Conservation (phyloP, 345 rosid species). For the Salix udensis region DNA sequence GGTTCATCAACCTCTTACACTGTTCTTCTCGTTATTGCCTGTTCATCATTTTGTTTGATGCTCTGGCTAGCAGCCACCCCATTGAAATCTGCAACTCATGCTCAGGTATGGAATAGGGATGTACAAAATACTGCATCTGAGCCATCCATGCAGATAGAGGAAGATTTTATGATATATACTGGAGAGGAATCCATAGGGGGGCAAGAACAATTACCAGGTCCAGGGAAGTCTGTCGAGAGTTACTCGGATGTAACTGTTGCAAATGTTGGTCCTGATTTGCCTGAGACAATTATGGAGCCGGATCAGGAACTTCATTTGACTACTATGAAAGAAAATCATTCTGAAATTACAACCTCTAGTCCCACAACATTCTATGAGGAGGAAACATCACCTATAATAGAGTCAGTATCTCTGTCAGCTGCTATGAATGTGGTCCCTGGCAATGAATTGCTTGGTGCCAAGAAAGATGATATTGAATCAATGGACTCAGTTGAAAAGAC, state of each 20-base stretch:
- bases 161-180: conserved; percentile 28
- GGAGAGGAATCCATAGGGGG: conserved; percentile 25
- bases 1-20: conserved; percentile 50
- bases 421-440: conserved; percentile 35
- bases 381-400: conserved; percentile 17
- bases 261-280: conserved; percentile 48
- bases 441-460: conserved; percentile 35
- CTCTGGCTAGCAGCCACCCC: conserved; percentile 91
- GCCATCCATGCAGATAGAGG: conserved; percentile 36
- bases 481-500: conserved; percentile 50
- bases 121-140: conserved; percentile 32
- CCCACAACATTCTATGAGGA: conserved; percentile 20
- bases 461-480: conserved; percentile 35
- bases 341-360: conserved; percentile 29
- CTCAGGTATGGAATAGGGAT: conserved; percentile 59
- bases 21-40: conserved; percentile 55
- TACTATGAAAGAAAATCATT: conserved; percentile 38
- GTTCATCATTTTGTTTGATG: conserved; percentile 69
- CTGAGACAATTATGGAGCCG: conserved; percentile 49
- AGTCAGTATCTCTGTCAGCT: conserved; percentile 15
- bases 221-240: conserved; percentile 32
- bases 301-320: conserved; percentile 44
- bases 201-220: conserved; percentile 30
- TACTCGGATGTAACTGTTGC: conserved; percentile 35
- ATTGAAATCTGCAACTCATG: conserved; percentile 66